Conservation (phyloP, 352 stramenopile species). For the Phytopythium litorale region DNA sequence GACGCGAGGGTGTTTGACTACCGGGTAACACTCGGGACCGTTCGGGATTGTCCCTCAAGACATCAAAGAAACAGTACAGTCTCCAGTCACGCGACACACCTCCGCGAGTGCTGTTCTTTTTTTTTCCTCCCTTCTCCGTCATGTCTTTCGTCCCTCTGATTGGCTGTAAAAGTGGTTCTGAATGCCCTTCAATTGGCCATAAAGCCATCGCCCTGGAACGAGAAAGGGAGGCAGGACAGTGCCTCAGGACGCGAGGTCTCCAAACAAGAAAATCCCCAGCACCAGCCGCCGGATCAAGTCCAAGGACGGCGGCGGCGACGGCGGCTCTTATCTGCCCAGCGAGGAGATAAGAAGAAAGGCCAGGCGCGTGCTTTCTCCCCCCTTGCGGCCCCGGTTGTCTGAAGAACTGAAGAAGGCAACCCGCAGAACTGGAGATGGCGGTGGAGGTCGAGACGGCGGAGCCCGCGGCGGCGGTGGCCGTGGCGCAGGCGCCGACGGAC, state of each 20-base stretch:
- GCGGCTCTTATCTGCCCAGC: neutral
- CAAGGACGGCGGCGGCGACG: neutral
- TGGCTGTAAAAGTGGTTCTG: neutral
- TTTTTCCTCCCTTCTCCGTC: neutral
- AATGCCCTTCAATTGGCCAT: neutral
- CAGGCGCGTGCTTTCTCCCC: neutral
- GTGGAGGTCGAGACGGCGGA: slow-evolving; percentile 40
- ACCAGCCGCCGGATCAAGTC: neutral
- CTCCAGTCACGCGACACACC: neutral
- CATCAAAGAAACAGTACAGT: neutral
- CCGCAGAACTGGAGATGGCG: slow-evolving; percentile 20
- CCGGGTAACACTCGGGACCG: neutral
- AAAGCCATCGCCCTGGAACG: neutral
- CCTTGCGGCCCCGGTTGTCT: too few relatives aligned
- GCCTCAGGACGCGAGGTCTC: neutral
- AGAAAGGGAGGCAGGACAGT: slow-evolving; percentile 2
- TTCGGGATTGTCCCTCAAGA: neutral
- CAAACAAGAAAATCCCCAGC: neutral
- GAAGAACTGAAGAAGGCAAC: too few relatives aligned
- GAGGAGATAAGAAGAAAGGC: neutral
- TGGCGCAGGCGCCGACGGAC: slow-evolving; percentile 13
- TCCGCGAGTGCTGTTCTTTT: neutral
- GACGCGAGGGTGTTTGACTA: neutral
- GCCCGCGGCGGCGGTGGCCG: slow-evolving; percentile 2
- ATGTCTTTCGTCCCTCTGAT: neutral